Conservation (phyloP, 2,329 filamentous ascomycete species). For the Alternaria novae-zelandiae region DNA sequence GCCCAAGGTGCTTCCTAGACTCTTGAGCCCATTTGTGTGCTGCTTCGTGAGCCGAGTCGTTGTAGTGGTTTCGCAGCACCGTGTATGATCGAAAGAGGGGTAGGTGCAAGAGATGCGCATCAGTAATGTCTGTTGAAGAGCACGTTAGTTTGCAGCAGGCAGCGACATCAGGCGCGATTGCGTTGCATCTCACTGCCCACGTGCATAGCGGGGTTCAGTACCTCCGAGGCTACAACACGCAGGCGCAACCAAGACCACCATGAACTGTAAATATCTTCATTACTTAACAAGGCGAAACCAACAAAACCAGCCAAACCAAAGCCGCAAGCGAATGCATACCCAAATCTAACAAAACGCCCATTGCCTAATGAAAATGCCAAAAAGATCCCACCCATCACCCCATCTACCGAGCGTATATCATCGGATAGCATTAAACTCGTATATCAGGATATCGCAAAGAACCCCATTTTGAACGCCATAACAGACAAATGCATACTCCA, state of each 20-base stretch:
- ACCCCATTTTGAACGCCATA: background rate
- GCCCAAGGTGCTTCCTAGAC: too few relatives aligned
- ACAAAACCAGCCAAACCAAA: background rate
- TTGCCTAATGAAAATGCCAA: background rate
- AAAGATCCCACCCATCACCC: background rate
- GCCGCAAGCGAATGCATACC: background rate
- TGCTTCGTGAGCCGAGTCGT: too few relatives aligned
- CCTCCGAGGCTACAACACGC: too few relatives aligned
- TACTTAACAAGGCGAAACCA: background rate
- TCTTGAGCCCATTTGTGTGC: too few relatives aligned
- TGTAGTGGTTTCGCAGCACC: too few relatives aligned
- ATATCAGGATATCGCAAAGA: conserved; percentile 2
- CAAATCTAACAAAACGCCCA: background rate
- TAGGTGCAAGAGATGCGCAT: too few relatives aligned
- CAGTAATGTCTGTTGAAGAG: too few relatives aligned
- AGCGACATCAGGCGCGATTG: too few relatives aligned
- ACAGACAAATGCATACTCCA: background rate
- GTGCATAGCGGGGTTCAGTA: too few relatives aligned
- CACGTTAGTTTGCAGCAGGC: too few relatives aligned
- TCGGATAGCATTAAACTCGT: background rate
- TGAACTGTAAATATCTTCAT: background rate
- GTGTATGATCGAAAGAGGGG: too few relatives aligned
- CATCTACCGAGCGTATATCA: background rate
- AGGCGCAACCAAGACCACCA: background rate
- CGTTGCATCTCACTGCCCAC: too few relatives aligned